Evolutionary conservation across 306 rosid species (phyloP).

Genomic region (Prosopis cineraria): DNA sequence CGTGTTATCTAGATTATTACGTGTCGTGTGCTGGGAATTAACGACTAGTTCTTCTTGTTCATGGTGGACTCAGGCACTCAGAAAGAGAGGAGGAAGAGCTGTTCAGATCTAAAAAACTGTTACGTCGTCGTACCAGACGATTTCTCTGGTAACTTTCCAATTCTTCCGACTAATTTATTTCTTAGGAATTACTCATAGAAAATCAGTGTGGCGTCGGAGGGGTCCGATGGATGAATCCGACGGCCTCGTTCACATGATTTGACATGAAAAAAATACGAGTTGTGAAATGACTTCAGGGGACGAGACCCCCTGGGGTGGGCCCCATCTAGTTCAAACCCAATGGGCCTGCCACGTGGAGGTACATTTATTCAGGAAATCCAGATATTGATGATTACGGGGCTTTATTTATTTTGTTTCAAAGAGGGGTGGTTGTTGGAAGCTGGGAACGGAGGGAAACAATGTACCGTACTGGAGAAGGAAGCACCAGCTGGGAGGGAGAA

Average conservation of each 20-base stretch:
- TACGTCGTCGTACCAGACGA: conserved; percentile 40
- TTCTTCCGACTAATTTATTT: neutral
- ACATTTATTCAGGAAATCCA: conserved; percentile 15
- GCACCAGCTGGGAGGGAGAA: conserved; percentile 29
- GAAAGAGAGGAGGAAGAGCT: neutral
- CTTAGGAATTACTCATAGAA: neutral
- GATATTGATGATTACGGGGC: conserved; percentile 25
- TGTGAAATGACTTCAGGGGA: neutral
- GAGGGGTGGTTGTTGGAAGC: conserved; percentile 53
- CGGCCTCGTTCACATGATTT: conserved; percentile 6
- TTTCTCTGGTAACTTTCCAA: conserved; percentile 43
- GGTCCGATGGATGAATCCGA: neutral
- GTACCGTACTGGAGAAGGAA: conserved; percentile 32
- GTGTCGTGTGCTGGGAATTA: conserved; percentile 1
- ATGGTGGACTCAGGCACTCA: neutral
- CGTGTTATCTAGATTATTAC: neutral
- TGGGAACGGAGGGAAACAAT: conserved; percentile 13
- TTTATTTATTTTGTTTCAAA: neutral
- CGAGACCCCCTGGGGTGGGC: conserved; percentile 7
- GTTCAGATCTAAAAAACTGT: neutral
- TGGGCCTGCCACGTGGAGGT: conserved; percentile 50
- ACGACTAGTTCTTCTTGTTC: neutral
- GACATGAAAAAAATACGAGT: conserved; percentile 1
- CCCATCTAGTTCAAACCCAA: neutral
- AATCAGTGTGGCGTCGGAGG: neutral